Percentiles rank a stretch among this genome's conserved stretches.
Conservation (phyloP, 176 grass and related monocot genomes). For the Aegilops tauschii region DNA sequence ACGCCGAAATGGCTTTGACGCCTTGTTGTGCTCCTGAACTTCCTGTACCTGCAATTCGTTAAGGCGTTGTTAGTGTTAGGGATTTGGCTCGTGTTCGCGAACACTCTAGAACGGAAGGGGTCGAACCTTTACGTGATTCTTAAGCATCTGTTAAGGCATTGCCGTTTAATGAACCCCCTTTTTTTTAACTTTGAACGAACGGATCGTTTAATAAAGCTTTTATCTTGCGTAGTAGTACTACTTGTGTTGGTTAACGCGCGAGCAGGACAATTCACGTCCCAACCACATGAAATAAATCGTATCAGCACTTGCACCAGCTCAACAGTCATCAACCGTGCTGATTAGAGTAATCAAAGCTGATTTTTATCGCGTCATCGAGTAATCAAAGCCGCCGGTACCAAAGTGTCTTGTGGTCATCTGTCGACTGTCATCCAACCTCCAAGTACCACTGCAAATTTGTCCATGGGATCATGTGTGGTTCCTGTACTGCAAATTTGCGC, state of each 20-base stretch:
- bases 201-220: not conserved
- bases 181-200: too few relatives aligned
- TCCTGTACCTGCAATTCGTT: not conserved
- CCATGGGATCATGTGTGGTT: not conserved
- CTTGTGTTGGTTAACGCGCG: not conserved
- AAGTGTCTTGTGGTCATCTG: not conserved
- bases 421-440: not conserved
- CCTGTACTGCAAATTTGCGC: not conserved
- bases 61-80: not conserved
- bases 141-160: not conserved
- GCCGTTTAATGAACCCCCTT: not conserved
- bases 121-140: not conserved
- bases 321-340: not conserved
- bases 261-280: conserved; percentile 10
- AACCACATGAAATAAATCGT: not conserved
- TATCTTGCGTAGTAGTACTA: not conserved
- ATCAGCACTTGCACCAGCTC: not conserved
- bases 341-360: not conserved
- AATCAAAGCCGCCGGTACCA: conserved; percentile 27
- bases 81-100: not conserved
- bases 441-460: too few relatives aligned
- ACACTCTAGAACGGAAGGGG: not conserved
- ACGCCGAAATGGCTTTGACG: not conserved
- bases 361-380: conserved; percentile 17
- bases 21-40: not conserved